Evolutionary conservation across 768 basidiomycete species (phyloP), one percentile per base, ranked within the genome.

Genomic region (Glaciozyma antarctica): DNA sequence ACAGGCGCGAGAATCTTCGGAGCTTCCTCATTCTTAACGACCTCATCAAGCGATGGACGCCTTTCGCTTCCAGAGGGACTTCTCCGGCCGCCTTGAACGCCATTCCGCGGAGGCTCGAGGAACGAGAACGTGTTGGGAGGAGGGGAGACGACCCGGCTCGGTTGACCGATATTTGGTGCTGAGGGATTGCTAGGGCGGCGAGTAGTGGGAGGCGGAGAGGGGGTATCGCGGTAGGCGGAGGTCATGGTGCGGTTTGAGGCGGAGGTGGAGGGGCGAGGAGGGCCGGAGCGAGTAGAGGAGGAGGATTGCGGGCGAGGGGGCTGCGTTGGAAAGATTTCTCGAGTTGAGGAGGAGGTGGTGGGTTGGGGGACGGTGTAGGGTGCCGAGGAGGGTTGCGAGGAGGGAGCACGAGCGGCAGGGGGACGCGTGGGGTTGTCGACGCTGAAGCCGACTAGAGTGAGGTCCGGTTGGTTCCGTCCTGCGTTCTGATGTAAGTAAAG

Each of bases 361-460:
- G 54, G 52, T 7, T 30, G 28, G 2, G 52, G 30, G 44, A 30
- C 24, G 28, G 22, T 1, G 60, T 52, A 22, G 15, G 44, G n/a
- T 17, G 32, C n/a, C 6, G 51, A 52, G 51, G 51, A n/a, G 15
- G 38, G 38, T 24, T 45, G 51, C 6, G 32, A 21, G 38, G 38
- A 19, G 52, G 60, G 9, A 8, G 21, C n/a, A 10, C 16, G 17
- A 24, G 22, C 10, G 38, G 12, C 12, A 15, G 38, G 38, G 13
- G 38, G 24, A 6, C 61, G 53, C 30, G 53, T 54, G 26, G 61
- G 59, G 13, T 61, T 58, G 59, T 68, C 70, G 63, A 71, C 67
- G 9, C 62, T 63, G 65, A 71, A 68, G 45, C 70, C 65, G 48
- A 64, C 34, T 17, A 71, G 44, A 32, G 24, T 13, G 24, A 68